A percentile compares a stretch with the other conserved stretches of the same genome.
Evolutionary conservation across 805 yeast species (phyloP).

Genomic region (Priceomyces melissophilus): DNA sequence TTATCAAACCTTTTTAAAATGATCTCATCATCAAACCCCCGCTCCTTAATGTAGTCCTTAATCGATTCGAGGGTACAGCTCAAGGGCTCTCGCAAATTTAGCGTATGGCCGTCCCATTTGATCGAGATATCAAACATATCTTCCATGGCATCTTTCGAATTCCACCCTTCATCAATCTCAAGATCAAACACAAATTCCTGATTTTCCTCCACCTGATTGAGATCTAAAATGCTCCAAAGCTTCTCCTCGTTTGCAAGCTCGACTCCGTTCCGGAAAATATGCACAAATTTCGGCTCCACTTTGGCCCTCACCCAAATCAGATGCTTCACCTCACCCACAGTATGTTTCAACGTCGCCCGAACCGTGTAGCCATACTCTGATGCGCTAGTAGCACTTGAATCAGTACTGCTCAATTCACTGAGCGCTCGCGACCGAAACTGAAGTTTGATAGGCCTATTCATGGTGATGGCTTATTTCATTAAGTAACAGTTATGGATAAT

Average conservation of each 20-base stretch:
- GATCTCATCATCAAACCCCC: constrained; percentile 3
- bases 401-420: too few relatives aligned
- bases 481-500: too few relatives aligned
- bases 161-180: too few relatives aligned
- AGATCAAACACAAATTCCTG: too few relatives aligned
- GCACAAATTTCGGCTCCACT: constrained; percentile 24
- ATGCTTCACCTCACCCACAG: constrained; percentile 19
- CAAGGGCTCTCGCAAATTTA: constrained; percentile 17
- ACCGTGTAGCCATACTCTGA: constrained; percentile 12
- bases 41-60: constrained; percentile 16
- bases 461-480: too few relatives aligned
- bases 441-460: neutral
- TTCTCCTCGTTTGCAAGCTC: constrained; percentile 9
- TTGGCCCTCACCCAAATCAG: constrained; percentile 28
- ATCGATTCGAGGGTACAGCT: constrained; percentile 16
- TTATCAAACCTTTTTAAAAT: constrained; percentile 7
- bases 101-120: constrained; percentile 13
- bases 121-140: constrained; percentile 21
- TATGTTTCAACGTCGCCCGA: constrained; percentile 23
- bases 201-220: too few relatives aligned
- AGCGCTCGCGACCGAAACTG: neutral
- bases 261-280: constrained; percentile 10
- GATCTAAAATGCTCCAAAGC: constrained; percentile 9
- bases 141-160: constrained; percentile 19
- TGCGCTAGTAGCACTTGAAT: too few relatives aligned